Conservation (phyloP, 75 land plant species). For the Picea glauca region DNA sequence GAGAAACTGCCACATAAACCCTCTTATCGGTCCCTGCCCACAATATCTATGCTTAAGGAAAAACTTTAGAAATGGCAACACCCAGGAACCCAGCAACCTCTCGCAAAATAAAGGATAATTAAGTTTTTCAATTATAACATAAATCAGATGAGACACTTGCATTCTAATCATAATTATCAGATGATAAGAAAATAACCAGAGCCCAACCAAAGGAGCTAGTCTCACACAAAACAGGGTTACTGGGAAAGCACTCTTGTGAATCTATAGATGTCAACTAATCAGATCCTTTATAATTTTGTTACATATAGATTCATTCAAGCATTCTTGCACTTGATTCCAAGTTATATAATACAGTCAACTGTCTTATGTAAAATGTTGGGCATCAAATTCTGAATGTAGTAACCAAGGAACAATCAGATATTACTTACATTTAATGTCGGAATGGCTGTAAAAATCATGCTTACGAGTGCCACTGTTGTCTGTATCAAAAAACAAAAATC, state of each 20-base stretch:
- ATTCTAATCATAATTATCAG: not conserved
- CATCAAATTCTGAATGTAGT: not conserved
- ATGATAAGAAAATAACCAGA: not conserved
- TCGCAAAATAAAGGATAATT: not conserved
- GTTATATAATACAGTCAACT: not conserved
- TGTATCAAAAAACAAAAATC: not conserved
- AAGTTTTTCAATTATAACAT: not conserved
- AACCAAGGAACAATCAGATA: not conserved
- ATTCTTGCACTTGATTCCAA: not conserved
- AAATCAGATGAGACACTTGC: not conserved
- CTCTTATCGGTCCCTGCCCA: not conserved
- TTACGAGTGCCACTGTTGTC: conserved; percentile 3
- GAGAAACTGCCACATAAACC: not conserved
- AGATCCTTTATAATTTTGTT: not conserved
- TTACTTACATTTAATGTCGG: not conserved
- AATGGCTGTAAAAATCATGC: conserved; percentile 6
- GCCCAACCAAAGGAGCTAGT: too few species aligned
- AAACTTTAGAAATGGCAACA: not conserved
- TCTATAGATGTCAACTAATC: not conserved
- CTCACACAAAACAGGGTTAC: too few species aligned
- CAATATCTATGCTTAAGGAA: not conserved
- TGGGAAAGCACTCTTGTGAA: not conserved
- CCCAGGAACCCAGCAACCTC: not conserved
- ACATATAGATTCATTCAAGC: not conserved
- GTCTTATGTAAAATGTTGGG: not conserved